phyloP scores from a whole-genome alignment of 306 rosid genomes.

The Malus asiatica region DNA sequence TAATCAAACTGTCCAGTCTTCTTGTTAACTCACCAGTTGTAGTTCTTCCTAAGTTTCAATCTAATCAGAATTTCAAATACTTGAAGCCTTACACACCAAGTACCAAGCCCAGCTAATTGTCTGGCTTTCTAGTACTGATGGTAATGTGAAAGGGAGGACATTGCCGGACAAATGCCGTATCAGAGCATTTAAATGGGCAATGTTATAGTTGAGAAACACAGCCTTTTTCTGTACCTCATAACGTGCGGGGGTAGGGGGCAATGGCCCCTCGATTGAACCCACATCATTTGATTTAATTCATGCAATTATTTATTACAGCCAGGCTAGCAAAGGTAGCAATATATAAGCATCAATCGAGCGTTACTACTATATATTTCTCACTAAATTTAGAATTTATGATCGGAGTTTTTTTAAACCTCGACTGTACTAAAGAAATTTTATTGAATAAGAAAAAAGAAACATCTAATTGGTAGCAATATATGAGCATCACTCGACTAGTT shows the following conservation, averaged over 20 bases:
- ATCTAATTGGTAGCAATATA: too few relatives aligned
- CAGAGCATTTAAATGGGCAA: neutral
- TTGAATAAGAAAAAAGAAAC: too few relatives aligned
- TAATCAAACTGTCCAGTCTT: neutral
- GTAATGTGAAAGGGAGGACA: neutral
- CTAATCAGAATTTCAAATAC: too few relatives aligned
- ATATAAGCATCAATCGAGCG: neutral
- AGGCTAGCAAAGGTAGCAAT: neutral
- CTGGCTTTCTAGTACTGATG: neutral
- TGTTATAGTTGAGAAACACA: neutral
- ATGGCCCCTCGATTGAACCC: neutral
- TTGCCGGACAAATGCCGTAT: slow-evolving; percentile 14
- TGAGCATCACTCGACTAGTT: neutral
- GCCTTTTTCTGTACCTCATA: slow-evolving; percentile 19
- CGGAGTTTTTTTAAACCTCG: too few relatives aligned
- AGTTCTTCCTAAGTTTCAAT: neutral
- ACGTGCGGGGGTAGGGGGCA: slow-evolving; percentile 8
- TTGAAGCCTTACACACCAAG: neutral
- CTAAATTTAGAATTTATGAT: neutral
- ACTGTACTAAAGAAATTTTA: too few relatives aligned
- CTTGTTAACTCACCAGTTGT: neutral
- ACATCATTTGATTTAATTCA: neutral
- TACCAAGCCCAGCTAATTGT: neutral
- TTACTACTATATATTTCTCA: neutral
- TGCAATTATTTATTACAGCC: neutral